A percentile compares a stretch with the other conserved stretches of the same genome.
These are phyloP conservation scores for Knoxia roxburghii DNA, from an alignment of 257 asterid genomes.

Conservation along the genomic window DNA sequence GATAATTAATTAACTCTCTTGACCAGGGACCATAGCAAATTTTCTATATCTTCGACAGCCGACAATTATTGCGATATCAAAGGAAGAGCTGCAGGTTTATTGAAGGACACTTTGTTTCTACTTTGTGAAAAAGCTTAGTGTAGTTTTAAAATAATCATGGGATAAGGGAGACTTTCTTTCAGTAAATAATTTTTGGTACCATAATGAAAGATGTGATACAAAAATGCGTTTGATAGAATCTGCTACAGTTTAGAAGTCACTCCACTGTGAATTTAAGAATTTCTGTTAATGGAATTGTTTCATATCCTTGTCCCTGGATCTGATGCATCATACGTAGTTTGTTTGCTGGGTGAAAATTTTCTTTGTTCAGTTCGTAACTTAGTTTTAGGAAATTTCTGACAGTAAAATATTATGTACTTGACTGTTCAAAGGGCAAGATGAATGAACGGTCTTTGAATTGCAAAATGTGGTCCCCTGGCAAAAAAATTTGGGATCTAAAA, in stretches of 20 bases:
- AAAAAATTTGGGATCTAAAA: background rate
- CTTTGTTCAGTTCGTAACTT: background rate
- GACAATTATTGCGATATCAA: slow-evolving; percentile 10
- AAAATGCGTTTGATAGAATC: background rate
- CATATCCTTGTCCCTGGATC: background rate
- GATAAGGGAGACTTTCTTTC: background rate
- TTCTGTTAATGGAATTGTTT: background rate
- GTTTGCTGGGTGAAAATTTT: background rate
- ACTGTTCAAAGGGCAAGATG: background rate
- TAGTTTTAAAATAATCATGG: background rate
- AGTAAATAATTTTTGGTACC: background rate
- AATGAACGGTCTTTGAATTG: background rate
- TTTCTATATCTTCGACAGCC: slow-evolving; percentile 7
- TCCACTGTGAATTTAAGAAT: background rate
- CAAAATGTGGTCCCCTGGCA: background rate
- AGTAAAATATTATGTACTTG: background rate
- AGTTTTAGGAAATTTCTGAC: background rate
- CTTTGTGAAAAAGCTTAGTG: background rate
- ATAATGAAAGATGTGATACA: background rate
- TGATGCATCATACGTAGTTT: background rate
- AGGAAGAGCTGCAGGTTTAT: slow-evolving; percentile 3
- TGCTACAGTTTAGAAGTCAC: background rate
- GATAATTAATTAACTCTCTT: slow-evolving; percentile 15
- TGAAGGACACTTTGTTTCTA: slow-evolving; percentile 9
- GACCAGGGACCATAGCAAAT: slow-evolving; percentile 12